Evolutionary conservation across 768 basidiomycete species (phyloP), one percentile per base, ranked within the genome.

Genomic region (Pholiota molesta): DNA sequence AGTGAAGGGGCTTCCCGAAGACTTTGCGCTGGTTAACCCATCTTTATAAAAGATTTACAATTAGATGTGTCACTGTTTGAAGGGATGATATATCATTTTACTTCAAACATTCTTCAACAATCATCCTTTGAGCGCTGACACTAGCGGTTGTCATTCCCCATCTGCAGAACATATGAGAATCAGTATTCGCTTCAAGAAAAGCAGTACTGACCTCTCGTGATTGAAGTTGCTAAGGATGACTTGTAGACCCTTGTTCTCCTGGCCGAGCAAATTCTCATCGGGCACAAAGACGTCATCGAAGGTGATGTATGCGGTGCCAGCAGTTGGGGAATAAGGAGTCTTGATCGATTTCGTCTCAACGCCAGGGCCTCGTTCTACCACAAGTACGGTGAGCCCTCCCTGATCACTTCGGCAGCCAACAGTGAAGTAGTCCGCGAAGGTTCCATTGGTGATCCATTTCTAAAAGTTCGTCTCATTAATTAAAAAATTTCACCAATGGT

Each of bases 201-300:
- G 17, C 39, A 33, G 4, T 33, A 39, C 10, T 7, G 55, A 93
- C 71, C 90, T 87, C 73, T 94, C 92, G 74, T 95, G 94, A 74
- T 96, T 97, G 77, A 95, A 96, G 77, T 95, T 97, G 61, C 88
- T 77, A 37, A 78, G 66, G 26, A 77, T 74, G 53, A 75, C 74
- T 44, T 73, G 69, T 17, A 77, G 66, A 29, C 91, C 91, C 44
- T 69, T 67, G 57, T 68, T 71, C 42, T 79, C 78, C 63, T 80
- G 73, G 11, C 83, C 82, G 23, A 97, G 84, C 2, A 92, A 91
- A 74, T 97, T 93, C 67, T 87, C 92, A 5, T 90, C 86, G 8
- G 96, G 95, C 0, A 95, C 94, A 64, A 86, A 87, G 39, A 91
- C 94, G 59, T 94, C 81, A 59, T 95, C 91, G 63, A 93, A 92